These are phyloP conservation scores for Cladorrhinum sp. DNA, from an alignment of 2,329 filamentous ascomycete species.

Conservation along the genomic window DNA sequence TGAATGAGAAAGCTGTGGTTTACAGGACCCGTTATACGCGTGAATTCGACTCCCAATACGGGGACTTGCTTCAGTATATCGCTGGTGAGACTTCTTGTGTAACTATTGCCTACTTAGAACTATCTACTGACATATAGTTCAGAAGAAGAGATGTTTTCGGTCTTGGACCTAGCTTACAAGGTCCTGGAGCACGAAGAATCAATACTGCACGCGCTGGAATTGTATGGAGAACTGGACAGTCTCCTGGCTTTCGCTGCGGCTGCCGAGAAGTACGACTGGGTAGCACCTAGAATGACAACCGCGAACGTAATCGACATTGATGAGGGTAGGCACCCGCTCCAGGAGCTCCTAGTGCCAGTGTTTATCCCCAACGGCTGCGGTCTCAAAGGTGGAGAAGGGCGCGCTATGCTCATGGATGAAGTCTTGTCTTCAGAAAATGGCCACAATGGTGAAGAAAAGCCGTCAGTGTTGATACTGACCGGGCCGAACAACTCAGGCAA, in stretches of 20 bases:
- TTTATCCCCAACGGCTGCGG: conserved; percentile 81
- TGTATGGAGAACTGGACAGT: conserved; percentile 84
- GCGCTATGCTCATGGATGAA: background rate
- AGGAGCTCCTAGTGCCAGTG: conserved; percentile 75
- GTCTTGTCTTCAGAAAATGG: background rate
- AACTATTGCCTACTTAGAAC: background rate
- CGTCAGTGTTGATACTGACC: conserved; percentile 77
- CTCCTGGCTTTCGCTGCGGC: conserved; percentile 76
- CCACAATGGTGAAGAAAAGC: conserved; percentile 26
- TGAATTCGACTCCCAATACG: conserved; percentile 75
- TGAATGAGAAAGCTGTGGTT: conserved; percentile 67
- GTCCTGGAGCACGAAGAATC: conserved; percentile 67
- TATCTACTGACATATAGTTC: conserved; percentile 12
- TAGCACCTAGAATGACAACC: conserved; percentile 64
- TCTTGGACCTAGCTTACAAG: conserved; percentile 69
- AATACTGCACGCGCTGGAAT: conserved; percentile 68
- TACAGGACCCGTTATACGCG: conserved; percentile 84
- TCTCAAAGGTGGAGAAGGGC: conserved; percentile 57
- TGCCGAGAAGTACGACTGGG: conserved; percentile 70
- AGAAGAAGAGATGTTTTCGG: conserved; percentile 87
- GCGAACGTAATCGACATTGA: conserved; percentile 70
- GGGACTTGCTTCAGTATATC: conserved; percentile 82
- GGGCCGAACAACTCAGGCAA: conserved; percentile 97
- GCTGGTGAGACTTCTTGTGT: conserved; percentile 56
- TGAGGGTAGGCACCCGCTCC: conserved; percentile 80